Percentiles rank a stretch among this genome's conserved stretches.
Evolutionary conservation across 441 rosid genomes (phyloP).

Genomic region (Eruca vesicaria): DNA sequence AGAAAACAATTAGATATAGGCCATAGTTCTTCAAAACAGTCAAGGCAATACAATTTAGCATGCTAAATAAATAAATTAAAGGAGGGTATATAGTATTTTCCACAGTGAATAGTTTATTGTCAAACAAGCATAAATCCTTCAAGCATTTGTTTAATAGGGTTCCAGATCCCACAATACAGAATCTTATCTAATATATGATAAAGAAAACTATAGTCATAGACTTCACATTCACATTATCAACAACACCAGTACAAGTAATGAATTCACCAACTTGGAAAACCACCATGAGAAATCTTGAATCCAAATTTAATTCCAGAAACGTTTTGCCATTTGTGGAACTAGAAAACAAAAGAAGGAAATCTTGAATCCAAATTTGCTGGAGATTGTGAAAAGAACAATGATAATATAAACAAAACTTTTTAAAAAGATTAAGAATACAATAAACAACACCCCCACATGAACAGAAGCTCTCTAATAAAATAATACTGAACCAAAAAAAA

Average conservation of each 20-base stretch:
- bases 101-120: conserved; percentile 14
- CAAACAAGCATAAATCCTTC: conserved; percentile 1
- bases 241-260: background rate
- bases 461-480: conserved; percentile 22
- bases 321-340: too few relatives aligned
- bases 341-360: too few relatives aligned
- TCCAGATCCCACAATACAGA: conserved; percentile 32
- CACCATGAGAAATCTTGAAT: background rate
- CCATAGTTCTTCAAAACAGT: background rate
- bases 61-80: background rate
- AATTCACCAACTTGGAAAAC: background rate
- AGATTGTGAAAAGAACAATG: background rate
- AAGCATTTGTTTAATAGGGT: conserved; percentile 24
- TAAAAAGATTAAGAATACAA: background rate
- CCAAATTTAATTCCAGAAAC: too few relatives aligned
- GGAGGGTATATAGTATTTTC: background rate
- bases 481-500: background rate
- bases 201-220: background rate
- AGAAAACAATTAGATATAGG: background rate
- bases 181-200: background rate
- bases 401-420: background rate
- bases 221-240: conserved; percentile 5
- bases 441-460: conserved; percentile 18
- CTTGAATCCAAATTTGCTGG: background rate
- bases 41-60: conserved; percentile 4